Base-by-base conservation (phyloP, 352 stramenopile species). In the Peronospora belbahrii region DNA sequence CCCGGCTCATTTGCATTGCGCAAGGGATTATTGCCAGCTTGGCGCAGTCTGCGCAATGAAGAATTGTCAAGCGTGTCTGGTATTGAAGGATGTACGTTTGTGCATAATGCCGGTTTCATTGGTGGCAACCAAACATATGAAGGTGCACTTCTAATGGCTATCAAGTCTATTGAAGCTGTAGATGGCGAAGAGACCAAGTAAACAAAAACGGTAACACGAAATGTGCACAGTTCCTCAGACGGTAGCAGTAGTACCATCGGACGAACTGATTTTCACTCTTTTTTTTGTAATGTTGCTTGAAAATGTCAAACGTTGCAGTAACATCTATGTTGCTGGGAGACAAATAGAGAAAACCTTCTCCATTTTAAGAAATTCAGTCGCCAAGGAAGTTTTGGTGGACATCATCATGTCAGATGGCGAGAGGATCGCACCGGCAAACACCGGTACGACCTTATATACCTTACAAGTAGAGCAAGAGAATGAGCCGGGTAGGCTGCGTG, bases 91-190 rank as follows among this genome's bases (percentile, higher is more conserved):
- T 95, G 85, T 69, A 97, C 87, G 2, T 99, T 99, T 65, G 88
- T 97, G 51, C 96, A 99, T 74, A 95, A 89, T 3, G 88, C 85
- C n/a, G 96, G 96, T 27, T 99, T 99, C 70, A 99, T 99, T 48
- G 96, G 96, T 9, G 96, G 95, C 48, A 98, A 98, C 74, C 83
- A 87, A 40, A 98, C 76, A 27, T 96, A 86, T 50, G 90, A 98
- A 44, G 96, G 95, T 18, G 96, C 90, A 3, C 62, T 98, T 28
- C 54, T 89, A 43, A 98, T 99, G 95, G 96, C 95, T 0, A 61
- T 68, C 31, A 62, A 81, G 51, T 86, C 76, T 14, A 57, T 92
- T 8, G 56, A 75, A 24, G 45, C 45, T 3, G 6, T 11, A 2
- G 45, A 42, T 6, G 44, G 58, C 4, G 54, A 69, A 37, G 45